Evolutionary conservation across 176 grass and related monocot species (phyloP).

Genomic region (Triticum dicoccoides): DNA sequence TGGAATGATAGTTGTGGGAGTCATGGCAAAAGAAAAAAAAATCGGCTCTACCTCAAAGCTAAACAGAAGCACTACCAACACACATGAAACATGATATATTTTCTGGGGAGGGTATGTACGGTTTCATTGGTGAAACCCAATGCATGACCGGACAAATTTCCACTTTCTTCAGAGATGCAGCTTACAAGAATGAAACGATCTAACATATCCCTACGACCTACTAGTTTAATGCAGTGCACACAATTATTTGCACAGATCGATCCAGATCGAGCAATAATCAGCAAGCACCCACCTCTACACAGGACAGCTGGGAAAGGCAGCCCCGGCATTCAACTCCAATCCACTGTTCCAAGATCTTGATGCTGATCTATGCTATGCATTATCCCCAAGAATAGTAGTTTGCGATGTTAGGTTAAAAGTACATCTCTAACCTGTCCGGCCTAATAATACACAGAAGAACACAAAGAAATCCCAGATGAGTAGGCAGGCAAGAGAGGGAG

Average conservation of each 20-base stretch:
- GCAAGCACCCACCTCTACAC: conserved; percentile 1
- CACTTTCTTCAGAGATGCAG: neutral
- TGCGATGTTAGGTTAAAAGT: conserved; percentile 42
- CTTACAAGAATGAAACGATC: too few species aligned
- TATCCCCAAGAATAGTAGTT: neutral
- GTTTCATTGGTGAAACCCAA: neutral
- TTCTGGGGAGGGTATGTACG: neutral
- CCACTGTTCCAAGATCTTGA: conserved; percentile 40
- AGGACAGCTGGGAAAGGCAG: conserved; percentile 30
- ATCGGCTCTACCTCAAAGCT: too few species aligned
- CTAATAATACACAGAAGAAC: neutral
- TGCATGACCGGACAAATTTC: neutral
- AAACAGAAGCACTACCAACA: too few species aligned
- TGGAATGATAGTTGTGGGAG: too few species aligned
- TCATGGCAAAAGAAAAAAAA: too few species aligned
- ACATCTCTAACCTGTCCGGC: conserved; percentile 26
- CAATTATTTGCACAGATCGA: conserved; percentile 26
- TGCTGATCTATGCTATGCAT: conserved; percentile 5
- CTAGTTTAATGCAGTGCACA: neutral
- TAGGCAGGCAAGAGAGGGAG: neutral
- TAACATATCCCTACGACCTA: neutral
- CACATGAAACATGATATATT: neutral
- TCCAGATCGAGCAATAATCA: conserved; percentile 13
- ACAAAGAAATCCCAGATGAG: conserved; percentile 19
- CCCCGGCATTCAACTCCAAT: neutral